Evolutionary conservation across 345 rosid species (phyloP).

Genomic region (Eucalyptus cloeziana): DNA sequence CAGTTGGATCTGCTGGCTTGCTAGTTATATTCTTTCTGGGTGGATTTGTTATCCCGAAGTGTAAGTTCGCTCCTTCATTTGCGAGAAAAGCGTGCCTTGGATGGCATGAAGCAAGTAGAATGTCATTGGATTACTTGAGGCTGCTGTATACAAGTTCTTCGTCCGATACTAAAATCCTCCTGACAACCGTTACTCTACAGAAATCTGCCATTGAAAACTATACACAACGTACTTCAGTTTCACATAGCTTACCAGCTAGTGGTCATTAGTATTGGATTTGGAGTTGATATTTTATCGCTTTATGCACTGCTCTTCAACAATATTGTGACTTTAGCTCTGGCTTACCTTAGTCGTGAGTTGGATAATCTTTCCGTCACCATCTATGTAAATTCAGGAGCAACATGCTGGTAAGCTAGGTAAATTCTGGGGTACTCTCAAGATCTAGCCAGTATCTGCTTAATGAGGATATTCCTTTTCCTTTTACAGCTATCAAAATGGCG

Average conservation of each 20-base stretch:
- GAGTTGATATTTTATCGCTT: slow-evolving; percentile 38
- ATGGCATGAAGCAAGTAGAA: neutral
- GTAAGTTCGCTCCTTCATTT: slow-evolving; percentile 12
- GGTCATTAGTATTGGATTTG: slow-evolving; percentile 77
- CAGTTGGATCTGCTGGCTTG: slow-evolving; percentile 63
- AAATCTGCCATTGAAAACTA: slow-evolving; percentile 31
- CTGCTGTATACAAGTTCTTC: neutral
- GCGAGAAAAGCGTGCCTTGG: neutral
- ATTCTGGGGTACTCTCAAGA: neutral
- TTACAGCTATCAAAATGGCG: slow-evolving; percentile 43
- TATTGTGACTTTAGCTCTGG: slow-evolving; percentile 54
- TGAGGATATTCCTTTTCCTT: neutral
- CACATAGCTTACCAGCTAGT: slow-evolving; percentile 29
- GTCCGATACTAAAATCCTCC: neutral
- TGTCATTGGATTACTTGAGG: neutral
- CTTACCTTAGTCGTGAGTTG: slow-evolving; percentile 72
- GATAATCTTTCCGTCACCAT: neutral
- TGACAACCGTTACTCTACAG: slow-evolving; percentile 11
- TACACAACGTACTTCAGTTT: slow-evolving; percentile 40
- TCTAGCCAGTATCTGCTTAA: neutral
- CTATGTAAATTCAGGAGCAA: neutral
- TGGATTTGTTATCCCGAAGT: slow-evolving; percentile 75
- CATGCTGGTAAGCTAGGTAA: neutral
- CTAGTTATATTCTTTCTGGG: slow-evolving; percentile 58
- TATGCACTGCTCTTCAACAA: slow-evolving; percentile 56